These are phyloP conservation scores for Apophysomyces elegans DNA, from an alignment of 371 early-diverging fungal species.

Conservation along the genomic window DNA sequence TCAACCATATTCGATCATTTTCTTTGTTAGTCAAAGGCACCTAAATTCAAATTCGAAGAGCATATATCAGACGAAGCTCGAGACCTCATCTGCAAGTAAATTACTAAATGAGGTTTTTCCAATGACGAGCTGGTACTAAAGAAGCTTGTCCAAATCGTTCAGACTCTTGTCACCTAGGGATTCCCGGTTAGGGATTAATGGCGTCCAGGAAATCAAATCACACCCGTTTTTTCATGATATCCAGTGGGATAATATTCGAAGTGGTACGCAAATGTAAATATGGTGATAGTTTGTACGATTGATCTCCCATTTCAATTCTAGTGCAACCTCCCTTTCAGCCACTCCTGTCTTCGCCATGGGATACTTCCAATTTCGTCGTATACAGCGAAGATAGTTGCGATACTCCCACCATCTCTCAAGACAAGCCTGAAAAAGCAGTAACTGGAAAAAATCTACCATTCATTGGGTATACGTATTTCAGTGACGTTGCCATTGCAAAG, in stretches of 20 bases:
- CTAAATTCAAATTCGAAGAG: not conserved
- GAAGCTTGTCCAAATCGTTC: not conserved
- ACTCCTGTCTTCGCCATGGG: conserved; percentile 76
- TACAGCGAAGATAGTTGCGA: conserved; percentile 63
- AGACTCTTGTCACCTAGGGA: conserved; percentile 80
- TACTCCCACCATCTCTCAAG: conserved; percentile 31
- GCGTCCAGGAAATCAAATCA: conserved; percentile 72
- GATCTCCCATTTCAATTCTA: conserved; percentile 17
- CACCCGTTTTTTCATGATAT: conserved; percentile 88
- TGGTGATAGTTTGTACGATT: not conserved
- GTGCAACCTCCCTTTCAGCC: conserved; percentile 85
- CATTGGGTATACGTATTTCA: conserved; percentile 79
- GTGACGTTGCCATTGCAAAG: not conserved
- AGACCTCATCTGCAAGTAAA: conserved; percentile 76
- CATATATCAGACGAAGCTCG: conserved; percentile 75
- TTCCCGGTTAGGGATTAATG: conserved; percentile 73
- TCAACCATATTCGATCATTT: no score
- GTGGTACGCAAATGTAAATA: conserved; percentile 30
- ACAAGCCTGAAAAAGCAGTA: conserved; percentile 35
- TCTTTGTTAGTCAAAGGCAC: conserved; percentile 12
- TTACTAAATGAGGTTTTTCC: conserved; percentile 19
- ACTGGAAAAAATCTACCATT: conserved; percentile 80
- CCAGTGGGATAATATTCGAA: conserved; percentile 70
- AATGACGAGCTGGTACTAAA: not conserved
- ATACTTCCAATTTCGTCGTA: conserved; percentile 85